Base-by-base conservation (phyloP, 441 rosid species). In the Eruca vesicaria region DNA sequence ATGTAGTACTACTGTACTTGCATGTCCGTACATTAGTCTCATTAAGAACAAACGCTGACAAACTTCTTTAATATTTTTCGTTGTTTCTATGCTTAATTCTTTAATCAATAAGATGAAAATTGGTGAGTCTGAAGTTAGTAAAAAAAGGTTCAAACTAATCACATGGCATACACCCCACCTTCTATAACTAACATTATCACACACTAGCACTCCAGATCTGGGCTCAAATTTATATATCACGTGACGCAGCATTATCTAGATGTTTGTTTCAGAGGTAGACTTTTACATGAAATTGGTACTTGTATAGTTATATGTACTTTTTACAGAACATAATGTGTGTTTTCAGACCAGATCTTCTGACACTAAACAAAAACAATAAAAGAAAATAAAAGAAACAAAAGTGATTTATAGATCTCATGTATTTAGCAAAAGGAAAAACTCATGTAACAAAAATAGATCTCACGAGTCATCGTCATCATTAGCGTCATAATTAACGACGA, bases 401-500 rank as follows among this genome's bases (percentile, higher is more conserved):
- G 19, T 12, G 20, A 16, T 50, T n/a, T 18, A 28, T 38, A 58
- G 73, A 69, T 58, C 65, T 58, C 73, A 58, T 38, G 66, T 41
- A 41, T n/a, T n/a, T n/a, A n/a, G n/a, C n/a, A n/a, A n/a, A n/a
- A n/a, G n/a, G n/a, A n/a, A n/a, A n/a, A n/a, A n/a, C n/a, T n/a
- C 73, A 58, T 41, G 66, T 41, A 41, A 70, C 41, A 43, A 43
- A 57, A 41, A 11, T 19, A 70, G 66, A 70, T 21, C 38, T 70
- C 66, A 18, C 8, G 60, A 29, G 60, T 66, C 71, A 66, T 50
- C 45, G 60, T 66, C 71, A 66, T 33, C 33, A 43, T 70, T 26
- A 58, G 29, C 58, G 16, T 69, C 41, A 66, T 33, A n/a, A 59
- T 70, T 38, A 58, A 45, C 58, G 16, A 58, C 41, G 29, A 70